Evolutionary conservation across 768 basidiomycete species (phyloP), one percentile per base, ranked within the genome.

Genomic region (Trametes punicea): DNA sequence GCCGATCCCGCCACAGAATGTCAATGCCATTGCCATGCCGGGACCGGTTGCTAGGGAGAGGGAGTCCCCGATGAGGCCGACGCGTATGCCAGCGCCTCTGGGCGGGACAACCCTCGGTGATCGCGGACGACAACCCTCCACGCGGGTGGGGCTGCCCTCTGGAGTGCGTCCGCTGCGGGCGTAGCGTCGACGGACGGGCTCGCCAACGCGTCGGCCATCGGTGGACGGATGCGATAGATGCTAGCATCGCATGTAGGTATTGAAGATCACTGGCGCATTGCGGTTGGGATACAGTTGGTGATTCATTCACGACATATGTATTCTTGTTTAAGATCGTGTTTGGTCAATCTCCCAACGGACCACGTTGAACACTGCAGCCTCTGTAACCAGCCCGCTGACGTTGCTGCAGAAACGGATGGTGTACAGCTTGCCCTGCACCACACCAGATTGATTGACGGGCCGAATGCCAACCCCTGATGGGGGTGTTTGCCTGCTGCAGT

Each of bases 151-250:
- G 21, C 53, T 65, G 47, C 64, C 64, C 18, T 56, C 62, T 16
- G 60, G 64, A 26, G 64, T 65, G 39, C 50, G 64, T 9, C 64
- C 62, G 29, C 15, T 51, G 25, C 58, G 59, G 50, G 59, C 57
- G n/a, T 62, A 49, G 51, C 40, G 25, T 20, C n/a, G n/a, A n/a
- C n/a, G n/a, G n/a, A 31, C 42, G 26, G 15, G 42, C 21, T 5
- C 23, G 15, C 15, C 20, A 38, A 38, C 16, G 18, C 36, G 36
- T 38, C 36, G 36, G 36, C 36, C n/a, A n/a, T 38, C 36, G 36
- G 36, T 38, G 36, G 36, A 38, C 36, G 36, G 36, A 38, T 38
- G 36, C n/a, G n/a, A n/a, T n/a, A n/a, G n/a, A n/a, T n/a, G n/a
- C n/a, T n/a, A n/a, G n/a, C n/a, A n/a, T n/a, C n/a, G n/a, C n/a